Conservation (phyloP, 345 rosid genomes). For the Capsella bursapastoris region DNA sequence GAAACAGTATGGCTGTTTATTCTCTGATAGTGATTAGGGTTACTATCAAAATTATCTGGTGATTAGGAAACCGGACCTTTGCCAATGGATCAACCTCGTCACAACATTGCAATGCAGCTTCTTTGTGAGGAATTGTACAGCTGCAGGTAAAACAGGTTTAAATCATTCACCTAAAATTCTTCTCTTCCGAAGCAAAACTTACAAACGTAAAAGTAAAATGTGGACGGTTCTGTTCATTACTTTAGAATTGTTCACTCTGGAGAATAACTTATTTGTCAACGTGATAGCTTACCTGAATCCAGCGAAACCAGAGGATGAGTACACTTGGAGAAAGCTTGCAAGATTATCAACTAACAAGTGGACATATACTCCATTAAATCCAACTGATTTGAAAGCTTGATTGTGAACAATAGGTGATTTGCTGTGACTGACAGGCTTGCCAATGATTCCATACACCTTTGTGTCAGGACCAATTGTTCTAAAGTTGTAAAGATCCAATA, state of each 20-base stretch:
- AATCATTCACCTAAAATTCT: slow-evolving; percentile 18
- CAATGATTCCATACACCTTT: slow-evolving; percentile 83
- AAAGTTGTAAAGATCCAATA: slow-evolving; percentile 81
- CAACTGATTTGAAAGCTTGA: slow-evolving; percentile 86
- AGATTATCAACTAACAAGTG: slow-evolving; percentile 85
- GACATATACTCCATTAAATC: slow-evolving; percentile 74
- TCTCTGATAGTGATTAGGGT: neutral
- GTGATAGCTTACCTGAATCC: slow-evolving; percentile 76
- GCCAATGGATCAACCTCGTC: slow-evolving; percentile 93
- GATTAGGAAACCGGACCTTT: slow-evolving; percentile 56
- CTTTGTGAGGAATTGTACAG: slow-evolving; percentile 92
- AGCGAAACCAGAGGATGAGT: slow-evolving; percentile 82
- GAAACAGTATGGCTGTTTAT: neutral
- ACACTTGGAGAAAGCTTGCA: slow-evolving; percentile 69
- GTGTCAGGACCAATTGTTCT: slow-evolving; percentile 85
- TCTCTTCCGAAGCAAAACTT: neutral
- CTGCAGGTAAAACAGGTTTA: slow-evolving; percentile 51
- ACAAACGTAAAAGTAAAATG: neutral
- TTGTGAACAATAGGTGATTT: slow-evolving; percentile 86
- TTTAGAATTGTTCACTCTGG: neutral
- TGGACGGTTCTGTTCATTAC: neutral
- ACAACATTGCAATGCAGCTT: slow-evolving; percentile 78
- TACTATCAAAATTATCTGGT: slow-evolving; percentile 12
- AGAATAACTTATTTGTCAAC: neutral
- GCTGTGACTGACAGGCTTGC: slow-evolving; percentile 95